These are phyloP conservation scores for Capsella rubella DNA, from an alignment of 441 rosid species.

Conservation along the genomic window DNA sequence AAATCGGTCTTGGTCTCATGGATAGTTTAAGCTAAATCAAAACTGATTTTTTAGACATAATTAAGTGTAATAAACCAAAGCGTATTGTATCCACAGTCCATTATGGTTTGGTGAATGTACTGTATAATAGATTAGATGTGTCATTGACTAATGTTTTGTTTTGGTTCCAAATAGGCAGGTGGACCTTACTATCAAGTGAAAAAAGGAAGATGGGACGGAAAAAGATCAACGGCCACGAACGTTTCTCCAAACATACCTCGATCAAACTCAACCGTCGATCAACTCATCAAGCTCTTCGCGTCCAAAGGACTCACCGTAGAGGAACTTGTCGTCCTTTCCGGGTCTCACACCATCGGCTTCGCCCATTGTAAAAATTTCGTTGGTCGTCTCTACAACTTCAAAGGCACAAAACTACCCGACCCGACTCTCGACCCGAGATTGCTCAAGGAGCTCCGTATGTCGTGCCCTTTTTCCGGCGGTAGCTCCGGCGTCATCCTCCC, in stretches of 20 bases:
- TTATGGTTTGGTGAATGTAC: not conserved
- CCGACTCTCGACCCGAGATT: conserved; percentile 56
- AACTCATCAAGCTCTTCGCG: conserved; percentile 52
- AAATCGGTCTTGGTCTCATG: not conserved
- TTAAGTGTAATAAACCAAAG: not conserved
- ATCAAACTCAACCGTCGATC: conserved; percentile 47
- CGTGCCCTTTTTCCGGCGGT: conserved; percentile 56
- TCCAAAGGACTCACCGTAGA: conserved; percentile 59
- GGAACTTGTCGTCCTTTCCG: conserved; percentile 43
- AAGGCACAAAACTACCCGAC: conserved; percentile 57
- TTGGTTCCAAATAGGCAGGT: conserved; percentile 54
- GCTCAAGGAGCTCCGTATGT: conserved; percentile 60
- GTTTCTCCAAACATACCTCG: conserved; percentile 55
- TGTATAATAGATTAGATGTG: conserved; percentile 5
- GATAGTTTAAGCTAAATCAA: not conserved
- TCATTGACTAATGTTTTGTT: conserved; percentile 13
- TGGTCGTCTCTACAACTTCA: conserved; percentile 57
- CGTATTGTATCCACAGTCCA: not conserved
- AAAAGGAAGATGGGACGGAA: conserved; percentile 72
- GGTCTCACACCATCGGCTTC: conserved; percentile 69
- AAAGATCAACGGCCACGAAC: conserved; percentile 48
- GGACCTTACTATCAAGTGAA: conserved; percentile 78
- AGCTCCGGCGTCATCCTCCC: conserved; percentile 55
- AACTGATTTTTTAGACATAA: not conserved
- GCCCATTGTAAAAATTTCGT: conserved; percentile 62